Evolutionary conservation across 2,329 filamentous ascomycete species (phyloP), one percentile per base, ranked within the genome.

Genomic region (Calcarisporium arbuscula): DNA sequence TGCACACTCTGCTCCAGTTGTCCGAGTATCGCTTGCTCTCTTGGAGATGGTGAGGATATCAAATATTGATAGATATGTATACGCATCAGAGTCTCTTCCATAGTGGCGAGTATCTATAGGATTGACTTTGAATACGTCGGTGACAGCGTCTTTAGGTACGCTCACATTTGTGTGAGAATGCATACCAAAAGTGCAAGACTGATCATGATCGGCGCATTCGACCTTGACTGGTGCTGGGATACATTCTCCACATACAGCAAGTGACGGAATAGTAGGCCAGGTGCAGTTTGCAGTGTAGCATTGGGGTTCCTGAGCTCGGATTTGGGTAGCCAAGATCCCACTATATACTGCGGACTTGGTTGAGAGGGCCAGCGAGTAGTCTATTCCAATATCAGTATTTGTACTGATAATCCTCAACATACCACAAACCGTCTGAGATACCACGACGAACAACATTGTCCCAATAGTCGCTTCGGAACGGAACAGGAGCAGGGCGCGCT

Each of bases 301-400:
- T 8, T 38, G 36, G 1, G 47, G 47, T 14, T 49, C 44, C 14
- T 55, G 19, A 7, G 53, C 40, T 3, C 43, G 37, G 2, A 57
- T 43, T 10, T 52, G 46, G 21, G 44, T 40, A 6, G 56, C 49
- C 11, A 62, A 47, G 17, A 63, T 58, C 9, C 59, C 58, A 11
- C 58, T 53, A 27, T 62, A 62, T 8, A 63, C 45, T 6, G 58
- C 58, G 2, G 59, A 54, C 40, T 58, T 62, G 4, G 58, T 62
- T 4, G 59, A 62, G 10, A 61, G 48, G 19, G 42, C 43, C 29
- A 44, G 40, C 30, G 32, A 48, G 35, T 34, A 45, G 32, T 46
- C 47, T 50, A 5, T 11, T 17, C 6, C 26, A 7, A 8, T 1
- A 30, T 18, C 34, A 35, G 14, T 17, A 18, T 32, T 18, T 19